Conservation (phyloP, 352 stramenopile genomes). For the Phytopythium montanum region DNA sequence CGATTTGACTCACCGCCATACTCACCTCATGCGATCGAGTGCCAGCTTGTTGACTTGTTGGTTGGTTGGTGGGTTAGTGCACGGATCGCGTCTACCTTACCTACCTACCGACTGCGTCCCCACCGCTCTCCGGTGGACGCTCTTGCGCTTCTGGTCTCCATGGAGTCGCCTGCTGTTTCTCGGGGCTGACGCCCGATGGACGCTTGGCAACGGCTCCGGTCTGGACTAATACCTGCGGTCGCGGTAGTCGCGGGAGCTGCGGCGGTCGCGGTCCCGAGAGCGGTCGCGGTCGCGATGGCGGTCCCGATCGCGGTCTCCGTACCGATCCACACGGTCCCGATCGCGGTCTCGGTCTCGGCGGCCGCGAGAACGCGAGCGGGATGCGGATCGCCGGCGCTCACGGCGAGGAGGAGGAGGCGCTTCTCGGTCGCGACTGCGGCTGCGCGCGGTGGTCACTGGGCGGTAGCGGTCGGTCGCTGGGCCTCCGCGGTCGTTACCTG, state of each 20-base stretch:
- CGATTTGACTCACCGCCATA: not conserved
- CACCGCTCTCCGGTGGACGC: not conserved
- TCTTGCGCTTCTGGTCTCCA: not conserved
- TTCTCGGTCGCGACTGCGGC: constrained; percentile 36
- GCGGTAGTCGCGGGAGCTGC: constrained; percentile 44
- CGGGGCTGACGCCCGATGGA: no score
- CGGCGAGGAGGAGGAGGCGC: constrained; percentile 19
- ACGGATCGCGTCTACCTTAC: not conserved
- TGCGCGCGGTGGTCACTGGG: constrained; percentile 5
- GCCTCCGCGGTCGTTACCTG: constrained; percentile 9
- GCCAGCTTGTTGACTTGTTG: constrained; percentile 3
- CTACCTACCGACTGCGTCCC: constrained; percentile 3
- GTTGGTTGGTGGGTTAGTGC: constrained; percentile 3
- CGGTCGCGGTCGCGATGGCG: constrained; percentile 36
- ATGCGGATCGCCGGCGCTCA: constrained; percentile 27
- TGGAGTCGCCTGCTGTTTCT: not conserved
- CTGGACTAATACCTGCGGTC: constrained; percentile 30
- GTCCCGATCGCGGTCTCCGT: constrained; percentile 28
- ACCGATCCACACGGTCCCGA: constrained; percentile 23
- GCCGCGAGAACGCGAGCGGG: constrained; percentile 30
- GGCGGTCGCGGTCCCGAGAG: constrained; percentile 33
- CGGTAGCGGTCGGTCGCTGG: constrained; percentile 12
- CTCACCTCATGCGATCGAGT: constrained; percentile 4
- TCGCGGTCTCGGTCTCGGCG: constrained; percentile 14
- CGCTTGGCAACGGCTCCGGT: not conserved